Evolutionary conservation across 106 monocot genomes (phyloP).

Genomic region (Phalaenopsis equestris): DNA sequence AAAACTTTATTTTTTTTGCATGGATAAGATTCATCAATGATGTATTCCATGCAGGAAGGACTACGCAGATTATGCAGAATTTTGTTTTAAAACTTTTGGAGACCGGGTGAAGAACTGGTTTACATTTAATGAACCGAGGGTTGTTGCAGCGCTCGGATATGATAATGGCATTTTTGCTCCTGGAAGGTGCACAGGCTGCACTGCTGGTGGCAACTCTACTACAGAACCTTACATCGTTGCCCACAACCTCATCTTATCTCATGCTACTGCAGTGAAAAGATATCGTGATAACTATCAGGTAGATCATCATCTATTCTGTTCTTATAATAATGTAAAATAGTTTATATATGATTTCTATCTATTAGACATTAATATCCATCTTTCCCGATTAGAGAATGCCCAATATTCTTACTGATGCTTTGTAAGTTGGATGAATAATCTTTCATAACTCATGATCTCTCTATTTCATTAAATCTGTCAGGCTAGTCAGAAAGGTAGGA

Average conservation of each 20-base stretch:
- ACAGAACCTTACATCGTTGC: constrained; percentile 91
- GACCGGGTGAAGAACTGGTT: constrained; percentile 97
- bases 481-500: constrained; percentile 77
- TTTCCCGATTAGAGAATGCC: background rate
- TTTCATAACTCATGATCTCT: background rate
- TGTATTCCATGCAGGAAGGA: constrained; percentile 36
- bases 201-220: constrained; percentile 68
- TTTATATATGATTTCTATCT: no score
- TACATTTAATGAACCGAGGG: constrained; percentile 91
- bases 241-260: constrained; percentile 75
- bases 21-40: background rate
- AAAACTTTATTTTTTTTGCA: background rate
- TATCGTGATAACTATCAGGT: constrained; percentile 94
- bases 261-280: constrained; percentile 72
- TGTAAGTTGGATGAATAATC: background rate
- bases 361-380: no score
- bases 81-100: constrained; percentile 90
- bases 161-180: constrained; percentile 77
- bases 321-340: no score
- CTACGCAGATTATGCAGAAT: constrained; percentile 79
- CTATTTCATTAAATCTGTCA: constrained; percentile 11
- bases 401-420: background rate
- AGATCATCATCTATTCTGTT: background rate
- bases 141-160: constrained; percentile 85
- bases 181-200: constrained; percentile 59